Evolutionary conservation across 139 green algal genomes (phyloP), one percentile per base, ranked within the genome.

Genomic region (Chlorella sp.): DNA sequence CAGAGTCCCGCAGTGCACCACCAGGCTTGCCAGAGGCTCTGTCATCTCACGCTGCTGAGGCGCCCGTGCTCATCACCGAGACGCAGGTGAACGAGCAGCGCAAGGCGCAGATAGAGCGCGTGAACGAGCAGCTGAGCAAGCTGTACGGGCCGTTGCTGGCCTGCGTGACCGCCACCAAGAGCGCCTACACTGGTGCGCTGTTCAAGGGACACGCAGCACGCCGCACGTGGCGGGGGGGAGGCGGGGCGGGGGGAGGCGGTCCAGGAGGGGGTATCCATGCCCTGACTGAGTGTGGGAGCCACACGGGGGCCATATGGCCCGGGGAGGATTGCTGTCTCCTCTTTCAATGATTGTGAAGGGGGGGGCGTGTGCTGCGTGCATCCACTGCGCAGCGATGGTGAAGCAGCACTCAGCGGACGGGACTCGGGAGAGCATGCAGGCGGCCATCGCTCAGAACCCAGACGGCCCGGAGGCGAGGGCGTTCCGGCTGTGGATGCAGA

Each of bases 61-160:
- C n/a, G n/a, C n/a, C n/a, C n/a, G n/a, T n/a, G n/a, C n/a, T n/a
- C n/a, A n/a, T n/a, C n/a, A n/a, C n/a, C n/a, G n/a, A n/a, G n/a
- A n/a, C n/a, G n/a, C n/a, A n/a, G n/a, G n/a, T n/a, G n/a, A n/a
- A n/a, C n/a, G n/a, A n/a, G n/a, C n/a, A n/a, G n/a, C n/a, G n/a
- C n/a, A n/a, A n/a, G n/a, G n/a, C n/a, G n/a, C n/a, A n/a, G n/a
- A n/a, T n/a, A n/a, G n/a, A n/a, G n/a, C n/a, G n/a, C n/a, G n/a
- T n/a, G n/a, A n/a, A n/a, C n/a, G n/a, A n/a, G 36, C 75, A 90
- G 85, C 75, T 92, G 2, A 67, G 71, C 51, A 50, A 87, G 1
- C 86, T 96, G 23, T 95, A 95, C 68, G 91, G 91, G 3, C 90
- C 91, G 1, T 78, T 95, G 74, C 81, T 97, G 68, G 88, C 92